Percentiles rank a stretch among this genome's conserved stretches.
These are phyloP conservation scores for Populus davidiana DNA, from an alignment of 345 rosid genomes.

Conservation along the genomic window DNA sequence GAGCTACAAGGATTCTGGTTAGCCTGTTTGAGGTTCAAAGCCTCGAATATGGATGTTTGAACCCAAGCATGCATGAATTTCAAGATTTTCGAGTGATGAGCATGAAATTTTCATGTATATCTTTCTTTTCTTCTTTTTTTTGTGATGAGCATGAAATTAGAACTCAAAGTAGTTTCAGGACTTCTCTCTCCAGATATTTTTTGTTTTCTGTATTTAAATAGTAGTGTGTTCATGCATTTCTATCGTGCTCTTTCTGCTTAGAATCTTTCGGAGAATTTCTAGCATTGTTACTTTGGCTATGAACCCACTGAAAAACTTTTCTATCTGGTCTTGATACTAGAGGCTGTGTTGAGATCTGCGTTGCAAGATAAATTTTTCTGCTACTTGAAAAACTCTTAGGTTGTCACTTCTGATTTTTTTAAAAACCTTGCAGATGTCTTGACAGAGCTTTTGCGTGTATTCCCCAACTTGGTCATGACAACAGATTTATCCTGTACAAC, in stretches of 20 bases:
- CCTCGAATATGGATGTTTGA: background rate
- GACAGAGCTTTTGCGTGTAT: conserved; percentile 58
- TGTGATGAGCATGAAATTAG: background rate
- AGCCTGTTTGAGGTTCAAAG: background rate
- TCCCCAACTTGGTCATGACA: conserved; percentile 94
- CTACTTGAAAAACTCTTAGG: background rate
- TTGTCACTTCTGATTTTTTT: background rate
- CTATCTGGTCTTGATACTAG: background rate
- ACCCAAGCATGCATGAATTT: background rate
- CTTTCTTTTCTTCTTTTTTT: too few relatives aligned
- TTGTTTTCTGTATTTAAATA: background rate
- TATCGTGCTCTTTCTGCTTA: background rate
- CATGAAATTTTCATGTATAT: too few relatives aligned
- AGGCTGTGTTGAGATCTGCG: background rate
- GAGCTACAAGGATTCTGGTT: background rate
- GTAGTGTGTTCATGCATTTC: background rate
- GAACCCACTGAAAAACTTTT: background rate
- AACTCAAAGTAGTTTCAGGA: background rate
- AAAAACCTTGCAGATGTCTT: conserved; percentile 69
- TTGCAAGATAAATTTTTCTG: background rate
- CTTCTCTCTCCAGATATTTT: background rate
- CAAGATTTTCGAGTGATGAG: background rate
- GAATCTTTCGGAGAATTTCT: background rate
- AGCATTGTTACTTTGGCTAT: background rate
- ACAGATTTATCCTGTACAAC: conserved; percentile 83